These are phyloP conservation scores for Rhizopogon rudus DNA, from an alignment of 768 basidiomycete species.

Conservation along the genomic window DNA sequence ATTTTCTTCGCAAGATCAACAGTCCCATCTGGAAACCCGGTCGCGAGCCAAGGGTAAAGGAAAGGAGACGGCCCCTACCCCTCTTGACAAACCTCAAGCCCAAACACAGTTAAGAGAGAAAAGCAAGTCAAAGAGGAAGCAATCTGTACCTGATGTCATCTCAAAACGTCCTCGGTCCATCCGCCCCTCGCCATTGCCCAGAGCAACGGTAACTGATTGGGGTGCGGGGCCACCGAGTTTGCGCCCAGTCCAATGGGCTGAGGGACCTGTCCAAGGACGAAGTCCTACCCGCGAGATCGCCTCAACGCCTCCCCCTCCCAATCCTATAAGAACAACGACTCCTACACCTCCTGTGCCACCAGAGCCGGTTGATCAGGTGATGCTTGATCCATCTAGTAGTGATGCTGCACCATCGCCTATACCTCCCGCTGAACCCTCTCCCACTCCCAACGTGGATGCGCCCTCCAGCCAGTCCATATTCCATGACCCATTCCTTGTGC, in stretches of 20 bases:
- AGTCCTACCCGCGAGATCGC: background rate
- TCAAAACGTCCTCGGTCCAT: background rate
- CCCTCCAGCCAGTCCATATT: background rate
- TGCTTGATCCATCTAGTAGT: background rate
- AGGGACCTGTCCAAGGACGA: background rate
- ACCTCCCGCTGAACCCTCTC: background rate
- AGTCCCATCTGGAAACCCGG: background rate
- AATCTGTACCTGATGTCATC: background rate
- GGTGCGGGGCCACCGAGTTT: background rate
- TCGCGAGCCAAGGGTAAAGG: slow-evolving; percentile 15
- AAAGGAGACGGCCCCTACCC: slow-evolving; percentile 8
- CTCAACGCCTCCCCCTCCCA: background rate
- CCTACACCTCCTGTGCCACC: background rate
- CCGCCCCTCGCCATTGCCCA: background rate
- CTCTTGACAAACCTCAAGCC: background rate
- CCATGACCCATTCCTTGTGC: background rate
- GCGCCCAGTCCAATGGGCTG: background rate
- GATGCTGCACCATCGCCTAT: background rate
- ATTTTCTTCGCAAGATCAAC: slow-evolving; percentile 35
- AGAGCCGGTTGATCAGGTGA: background rate
- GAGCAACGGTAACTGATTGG: background rate
- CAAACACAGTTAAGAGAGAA: background rate
- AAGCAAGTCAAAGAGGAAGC: background rate
- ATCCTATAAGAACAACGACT: background rate
- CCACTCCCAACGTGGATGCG: background rate